Base-by-base conservation (phyloP, 148 eudicot genomes). In the Chenopodium suecicum region DNA sequence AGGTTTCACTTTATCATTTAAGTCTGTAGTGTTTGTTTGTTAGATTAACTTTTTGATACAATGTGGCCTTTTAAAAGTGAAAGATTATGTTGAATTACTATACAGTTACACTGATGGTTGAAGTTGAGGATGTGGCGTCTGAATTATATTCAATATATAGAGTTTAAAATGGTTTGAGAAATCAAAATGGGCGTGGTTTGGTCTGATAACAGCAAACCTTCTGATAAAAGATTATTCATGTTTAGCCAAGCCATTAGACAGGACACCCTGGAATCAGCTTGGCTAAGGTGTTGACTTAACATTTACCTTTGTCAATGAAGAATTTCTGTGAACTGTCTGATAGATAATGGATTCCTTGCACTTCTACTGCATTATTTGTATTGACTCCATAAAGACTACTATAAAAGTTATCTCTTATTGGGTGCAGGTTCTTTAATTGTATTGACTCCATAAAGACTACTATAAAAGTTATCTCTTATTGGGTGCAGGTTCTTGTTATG, bases 401-500 rank as follows among this genome's bases (percentile, higher is more conserved):
- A 16, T 44, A 52, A 27, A 58, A 13, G 41, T 2, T 60, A 44
- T 6, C 7, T 37, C 37, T 76, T 64, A 50, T 72, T 73, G 34
- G 10, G 74, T 83, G 83, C 89, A 92, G 98, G 92, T 97, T 85
- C 88, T 97, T 88, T 12, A 23, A 46, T 48, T 7, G 48, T 48
- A 17, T 66, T 65, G 62, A 41, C 74, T 37, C 25, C 11, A 9
- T 6, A 34, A 19, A 3, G 54, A 4, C 74, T 70, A 70, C 50
- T 70, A 16, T 44, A 52, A 46, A 58, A 13, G 41, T 2, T 71
- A 44, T 6, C 7, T 37, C 37, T 76, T 64, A 50, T 72, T 73
- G 34, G 10, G 74, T 83, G 83, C 89, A 92, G 98, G 92, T 97
- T 85, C 88, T 97, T 88, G 99, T 92, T 62, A 97, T 97, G 99